Evolutionary conservation across 2,329 filamentous ascomycete species (phyloP), one percentile per base, ranked within the genome.

Genomic region (Apiospora kogelbergensis): DNA sequence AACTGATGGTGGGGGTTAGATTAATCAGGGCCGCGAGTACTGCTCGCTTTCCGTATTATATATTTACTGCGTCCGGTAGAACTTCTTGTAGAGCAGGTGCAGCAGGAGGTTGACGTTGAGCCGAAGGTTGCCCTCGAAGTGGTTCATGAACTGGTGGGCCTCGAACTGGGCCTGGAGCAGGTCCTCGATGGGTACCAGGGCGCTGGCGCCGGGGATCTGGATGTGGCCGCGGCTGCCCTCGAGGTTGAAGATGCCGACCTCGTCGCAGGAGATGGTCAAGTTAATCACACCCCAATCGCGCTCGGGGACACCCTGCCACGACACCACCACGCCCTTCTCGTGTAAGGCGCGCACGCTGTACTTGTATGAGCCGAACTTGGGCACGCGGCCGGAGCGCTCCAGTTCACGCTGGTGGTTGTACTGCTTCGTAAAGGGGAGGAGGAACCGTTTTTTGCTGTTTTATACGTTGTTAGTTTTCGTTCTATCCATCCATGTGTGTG

Each of bases 341-440:
- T 91, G 91, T 9, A 99, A 89, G 65, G 92, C 91, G 66, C 94
- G 91, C 4, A 94, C 95, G 68, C 93, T 95, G 84, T 99, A 99
- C 84, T 98, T 98, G 89, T 92, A 99, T 45, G 93, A 97, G 72
- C 97, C 96, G 78, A 99, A 99, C 79, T 97, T 97, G 80, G 97
- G 97, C 67, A 97, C 93, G 65, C 95, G 93, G 37, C 96, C 96
- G 9, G 92, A 92, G 69, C 94, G 92, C 78, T 98, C 94, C 41
- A 99, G 90, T 82, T 99, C 96, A 73, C 94, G 91, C 83, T 98
- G 94, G 81, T 99, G 96, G 81, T 98, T 97, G 89, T 97, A 99
- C 81, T 99, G 96, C 78, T 97, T 97, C 30, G 95, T 98, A 80
- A 99, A 99, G 17, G 96, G 96, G 80, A 99, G 88, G 68, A 98